phyloP scores from a whole-genome alignment of 2,329 filamentous ascomycete species.

The Pyrenophora seminiperda region DNA sequence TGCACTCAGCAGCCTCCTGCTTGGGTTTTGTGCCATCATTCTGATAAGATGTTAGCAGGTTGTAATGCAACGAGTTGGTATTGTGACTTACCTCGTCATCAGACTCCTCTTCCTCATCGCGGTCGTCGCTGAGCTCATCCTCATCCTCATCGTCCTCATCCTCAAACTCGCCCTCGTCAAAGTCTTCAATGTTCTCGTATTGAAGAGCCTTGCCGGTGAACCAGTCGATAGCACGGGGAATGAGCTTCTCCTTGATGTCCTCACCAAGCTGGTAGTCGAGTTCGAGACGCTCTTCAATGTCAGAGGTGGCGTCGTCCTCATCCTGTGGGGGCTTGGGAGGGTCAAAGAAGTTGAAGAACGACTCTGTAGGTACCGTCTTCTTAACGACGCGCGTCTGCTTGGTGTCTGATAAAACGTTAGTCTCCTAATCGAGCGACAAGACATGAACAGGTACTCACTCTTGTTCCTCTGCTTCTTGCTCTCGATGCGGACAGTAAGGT shows the following conservation, averaged over 20 bases:
- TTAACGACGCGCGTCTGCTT: conserved; percentile 99
- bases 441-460: conserved; percentile 65
- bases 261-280: conserved; percentile 98
- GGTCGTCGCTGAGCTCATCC: conserved; percentile 81
- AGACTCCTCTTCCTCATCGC: conserved; percentile 69
- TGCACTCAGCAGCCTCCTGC: conserved; percentile 53
- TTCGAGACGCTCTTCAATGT: conserved; percentile 97
- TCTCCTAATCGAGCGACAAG: neutral
- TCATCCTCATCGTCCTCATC: conserved; percentile 94
- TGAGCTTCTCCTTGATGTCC: conserved; percentile 99
- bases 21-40: conserved; percentile 52
- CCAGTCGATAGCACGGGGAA: conserved; percentile 98
- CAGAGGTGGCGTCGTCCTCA: conserved; percentile 76
- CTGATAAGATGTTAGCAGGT: conserved; percentile 30
- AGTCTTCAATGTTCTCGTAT: conserved; percentile 89
- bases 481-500: conserved; percentile 91
- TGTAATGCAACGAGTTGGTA: neutral
- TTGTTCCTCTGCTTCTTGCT: conserved; percentile 99
- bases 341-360: conserved; percentile 98
- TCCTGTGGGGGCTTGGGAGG: conserved; percentile 84
- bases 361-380: conserved; percentile 98
- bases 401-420: conserved; percentile 69
- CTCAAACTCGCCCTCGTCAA: conserved; percentile 81
- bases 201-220: conserved; percentile 98
- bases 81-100: conserved; percentile 47